Evolutionary conservation across 78 protist species (phyloP).

Genomic region (Dictyostelium brefeldianum): DNA sequence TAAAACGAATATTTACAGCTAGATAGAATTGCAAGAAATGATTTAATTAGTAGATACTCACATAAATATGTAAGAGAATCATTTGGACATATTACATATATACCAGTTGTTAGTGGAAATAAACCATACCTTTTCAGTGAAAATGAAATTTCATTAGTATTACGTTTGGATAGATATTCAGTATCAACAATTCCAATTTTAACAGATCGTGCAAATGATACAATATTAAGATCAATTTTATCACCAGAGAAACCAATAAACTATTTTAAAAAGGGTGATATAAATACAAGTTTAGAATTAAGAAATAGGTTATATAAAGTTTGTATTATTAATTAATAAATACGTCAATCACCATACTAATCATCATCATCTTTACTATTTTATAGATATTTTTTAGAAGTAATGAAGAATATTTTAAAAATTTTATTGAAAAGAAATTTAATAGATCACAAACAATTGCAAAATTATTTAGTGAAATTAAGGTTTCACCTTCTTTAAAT

Average conservation of each 20-base stretch:
- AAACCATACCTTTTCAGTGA: background rate
- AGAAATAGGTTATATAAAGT: background rate
- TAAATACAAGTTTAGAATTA: background rate
- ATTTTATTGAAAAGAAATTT: background rate
- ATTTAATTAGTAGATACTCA: no score
- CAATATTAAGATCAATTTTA: background rate
- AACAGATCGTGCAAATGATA: background rate
- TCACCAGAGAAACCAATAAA: background rate
- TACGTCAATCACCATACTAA: no score
- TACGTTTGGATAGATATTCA: background rate
- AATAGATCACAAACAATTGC: background rate
- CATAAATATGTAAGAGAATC: no score
- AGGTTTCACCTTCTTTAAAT: background rate
- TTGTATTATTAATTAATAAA: background rate
- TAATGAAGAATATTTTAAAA: background rate
- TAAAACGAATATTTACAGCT: no score
- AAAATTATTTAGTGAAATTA: background rate
- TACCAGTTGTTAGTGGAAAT: background rate
- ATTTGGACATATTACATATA: no score
- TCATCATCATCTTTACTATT: no score
- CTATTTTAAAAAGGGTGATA: background rate
- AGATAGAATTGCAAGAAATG: no score
- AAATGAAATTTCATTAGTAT: background rate
- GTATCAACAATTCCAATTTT: background rate
- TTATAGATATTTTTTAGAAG: background rate